Base-by-base conservation (phyloP, 257 asterid species). In the Rhazya stricta region DNA sequence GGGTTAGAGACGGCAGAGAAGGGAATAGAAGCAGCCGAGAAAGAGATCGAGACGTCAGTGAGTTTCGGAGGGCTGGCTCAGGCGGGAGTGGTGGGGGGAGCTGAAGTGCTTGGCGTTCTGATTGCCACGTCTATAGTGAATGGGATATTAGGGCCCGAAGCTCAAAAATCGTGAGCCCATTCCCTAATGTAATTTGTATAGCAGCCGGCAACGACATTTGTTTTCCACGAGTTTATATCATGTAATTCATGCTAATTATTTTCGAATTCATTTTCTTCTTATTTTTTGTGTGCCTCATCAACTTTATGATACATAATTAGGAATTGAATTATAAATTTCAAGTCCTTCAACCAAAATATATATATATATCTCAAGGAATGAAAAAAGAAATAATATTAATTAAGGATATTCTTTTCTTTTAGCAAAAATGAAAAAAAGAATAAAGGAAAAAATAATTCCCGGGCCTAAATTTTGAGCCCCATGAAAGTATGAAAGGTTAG, bases 141-240 rank as follows among this genome's bases (percentile, higher is more conserved):
- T 57, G 97, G 88, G 30, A 91, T 90, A 79, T 74, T 93, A 75
- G 97, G 97, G 65, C 92, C 98, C 29, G 98, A 88, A 85, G 88
- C 91, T 77, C 87, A 79, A 83, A 89, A 84, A 81, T 81, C 90
- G 6, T 87, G 89, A 91, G 73, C 42, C 4, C 34, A 27, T 27
- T 41, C 36, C 19, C 23, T 62, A 42, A 36, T 58, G 41, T 70
- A n/a, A 27, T 48, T 23, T 60, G 56, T 56, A 13, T 30, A 6
- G 67, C 39, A 27, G 39, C 39, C 67, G 23, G 23, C 23, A 0
- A 60, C 9, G 13, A 5, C 67, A 32, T 61, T 61, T 61, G 42
- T 61, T 32, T 30, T 62, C 69, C 69, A 0, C 27, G 25, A 63
- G 45, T 37, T 34, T 63, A 63, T 61, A 5, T n/a, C n/a, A 4